Conservation (phyloP, 2,329 filamentous ascomycete species). For the Epichloe sp. region DNA sequence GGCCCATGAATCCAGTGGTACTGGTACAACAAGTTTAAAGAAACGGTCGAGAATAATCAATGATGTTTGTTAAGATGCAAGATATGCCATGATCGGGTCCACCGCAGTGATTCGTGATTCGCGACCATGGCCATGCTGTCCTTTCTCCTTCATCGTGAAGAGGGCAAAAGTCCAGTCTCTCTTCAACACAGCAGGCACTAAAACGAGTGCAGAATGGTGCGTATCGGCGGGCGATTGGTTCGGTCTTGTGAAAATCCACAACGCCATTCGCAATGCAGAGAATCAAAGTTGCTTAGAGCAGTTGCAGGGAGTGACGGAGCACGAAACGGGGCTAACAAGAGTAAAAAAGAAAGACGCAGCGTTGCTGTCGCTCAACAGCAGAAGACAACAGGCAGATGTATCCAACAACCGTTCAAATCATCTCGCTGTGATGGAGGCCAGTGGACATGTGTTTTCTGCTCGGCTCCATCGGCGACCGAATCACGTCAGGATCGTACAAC, state of each 20-base stretch:
- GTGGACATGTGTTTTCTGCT: conserved; percentile 31
- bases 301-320: background rate
- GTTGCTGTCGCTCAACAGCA: background rate
- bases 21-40: background rate
- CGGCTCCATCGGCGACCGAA: conserved; percentile 21
- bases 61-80: background rate
- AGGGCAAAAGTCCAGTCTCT: background rate
- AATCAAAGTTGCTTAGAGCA: background rate
- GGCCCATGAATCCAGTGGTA: background rate
- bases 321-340: background rate
- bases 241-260: background rate
- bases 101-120: background rate
- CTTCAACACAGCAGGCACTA: background rate
- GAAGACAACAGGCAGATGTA: background rate
- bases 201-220: background rate
- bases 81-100: background rate
- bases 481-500: conserved; percentile 23
- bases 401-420: conserved; percentile 29
- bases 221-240: background rate
- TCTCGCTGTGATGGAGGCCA: conserved; percentile 39
- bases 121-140: background rate
- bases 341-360: background rate
- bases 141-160: background rate
- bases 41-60: background rate
- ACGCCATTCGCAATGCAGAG: background rate